Conservation (phyloP, 2,329 filamentous ascomycete genomes). For the Venturia pyrina region DNA sequence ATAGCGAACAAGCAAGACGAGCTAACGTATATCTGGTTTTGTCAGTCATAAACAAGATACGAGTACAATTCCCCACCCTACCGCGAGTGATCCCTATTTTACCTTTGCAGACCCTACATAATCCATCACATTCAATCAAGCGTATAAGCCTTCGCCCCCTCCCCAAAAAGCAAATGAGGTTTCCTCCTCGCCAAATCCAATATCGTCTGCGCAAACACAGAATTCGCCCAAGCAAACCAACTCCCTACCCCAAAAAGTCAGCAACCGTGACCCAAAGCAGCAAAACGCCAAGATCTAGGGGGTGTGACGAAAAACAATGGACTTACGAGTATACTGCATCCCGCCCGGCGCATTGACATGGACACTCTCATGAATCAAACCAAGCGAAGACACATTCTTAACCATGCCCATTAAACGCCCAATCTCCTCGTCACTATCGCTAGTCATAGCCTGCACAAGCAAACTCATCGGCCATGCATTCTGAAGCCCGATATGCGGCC, state of each 20-base stretch:
- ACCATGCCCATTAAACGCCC: conserved; percentile 61
- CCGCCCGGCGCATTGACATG: conserved; percentile 56
- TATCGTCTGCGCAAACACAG: conserved; percentile 87
- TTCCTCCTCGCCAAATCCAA: conserved; percentile 82
- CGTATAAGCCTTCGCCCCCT: conserved; percentile 48
- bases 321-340: conserved; percentile 57
- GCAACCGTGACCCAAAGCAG: neutral
- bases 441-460: conserved; percentile 83
- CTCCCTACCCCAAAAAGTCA: conserved; percentile 39
- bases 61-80: neutral
- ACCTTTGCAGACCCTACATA: neutral
- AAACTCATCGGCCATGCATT: conserved; percentile 98
- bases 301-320: neutral
- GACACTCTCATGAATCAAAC: conserved; percentile 85
- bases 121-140: neutral
- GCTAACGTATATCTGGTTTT: neutral
- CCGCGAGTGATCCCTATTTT: neutral
- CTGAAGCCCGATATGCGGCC: conserved; percentile 68
- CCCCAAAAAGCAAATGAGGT: conserved; percentile 74
- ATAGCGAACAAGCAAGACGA: neutral
- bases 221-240: conserved; percentile 98
- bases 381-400: conserved; percentile 62
- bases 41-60: neutral
- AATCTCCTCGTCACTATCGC: conserved; percentile 75
- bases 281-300: neutral